Evolutionary conservation across 2,329 filamentous ascomycete species (phyloP), one percentile per base, ranked within the genome.

Genomic region (Zelopaecilomyces penicillatus): DNA sequence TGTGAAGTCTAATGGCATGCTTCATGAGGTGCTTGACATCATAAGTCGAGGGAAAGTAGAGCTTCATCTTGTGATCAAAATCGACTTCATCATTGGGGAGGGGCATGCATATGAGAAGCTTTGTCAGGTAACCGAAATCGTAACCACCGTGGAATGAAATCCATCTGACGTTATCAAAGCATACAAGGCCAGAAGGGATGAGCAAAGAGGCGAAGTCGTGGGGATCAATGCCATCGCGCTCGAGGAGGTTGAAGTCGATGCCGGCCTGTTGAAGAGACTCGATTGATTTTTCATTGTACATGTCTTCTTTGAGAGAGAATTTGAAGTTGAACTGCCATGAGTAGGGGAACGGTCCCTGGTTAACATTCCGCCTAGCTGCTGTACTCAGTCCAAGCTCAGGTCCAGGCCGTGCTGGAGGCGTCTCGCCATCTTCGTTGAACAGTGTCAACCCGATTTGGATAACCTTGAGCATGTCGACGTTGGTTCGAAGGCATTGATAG

Each of bases 311-410:
- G 7, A 96, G 75, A 2, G 88, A 93, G 65, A 97, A 98, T 56
- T 90, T 85, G 68, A 98, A 98, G 73, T 98, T 97, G 75, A 98
- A 98, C 56, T 96, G 91, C 93, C 93, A 98, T 12, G 91, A 94
- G 61, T 86, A 94, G 11, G 87, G 91, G 47, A 88, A 82, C 40
- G 78, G 74, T 12, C 62, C 65, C 48, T 65, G 71, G 41, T 52
- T 63, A 19, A 62, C 65, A 27, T 65, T 63, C 50, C 69, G 65
- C 50, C 68, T 63, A 31, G 58, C 62, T 12, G 59, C 65, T 30
- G 60, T 56, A 4, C 57, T 60, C 19, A 64, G 53, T n/a, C 61
- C 61, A 36, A 66, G 49, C 42, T 76, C 70, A 29, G 66, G 64
- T 30, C 70, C 69, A 27, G 82, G 79, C 52, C 83, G 80, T 8